phyloP scores from a whole-genome alignment of 306 rosid genomes.

The Acacia melanoxylon region DNA sequence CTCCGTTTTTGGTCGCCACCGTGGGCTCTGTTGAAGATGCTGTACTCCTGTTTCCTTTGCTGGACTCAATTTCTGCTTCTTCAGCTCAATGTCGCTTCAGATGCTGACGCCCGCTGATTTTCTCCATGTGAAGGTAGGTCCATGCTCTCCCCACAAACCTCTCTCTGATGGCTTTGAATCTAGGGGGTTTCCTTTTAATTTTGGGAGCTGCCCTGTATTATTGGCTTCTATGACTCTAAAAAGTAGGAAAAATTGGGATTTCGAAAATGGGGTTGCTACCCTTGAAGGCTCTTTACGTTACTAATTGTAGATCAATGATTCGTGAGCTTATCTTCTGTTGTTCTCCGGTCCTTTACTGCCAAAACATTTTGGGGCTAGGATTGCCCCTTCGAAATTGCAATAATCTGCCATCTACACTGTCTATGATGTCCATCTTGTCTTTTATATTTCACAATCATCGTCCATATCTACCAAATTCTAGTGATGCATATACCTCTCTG shows the following conservation, averaged over 20 bases:
- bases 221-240: slow-evolving; percentile 25
- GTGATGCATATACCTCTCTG: not conserved
- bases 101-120: not conserved
- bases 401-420: not conserved
- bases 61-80: slow-evolving; percentile 18
- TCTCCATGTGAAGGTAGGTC: slow-evolving; percentile 16
- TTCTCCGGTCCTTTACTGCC: slow-evolving; percentile 7
- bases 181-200: not conserved
- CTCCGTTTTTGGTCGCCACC: slow-evolving; percentile 10
- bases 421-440: not conserved
- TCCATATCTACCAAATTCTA: not conserved
- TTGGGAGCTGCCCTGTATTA: slow-evolving; percentile 14
- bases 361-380: slow-evolving; percentile 28
- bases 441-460: not conserved
- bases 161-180: not conserved
- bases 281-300: slow-evolving; percentile 2
- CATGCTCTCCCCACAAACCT: not conserved
- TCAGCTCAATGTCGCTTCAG: slow-evolving; percentile 39
- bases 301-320: slow-evolving; percentile 10
- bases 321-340: slow-evolving; percentile 14
- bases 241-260: slow-evolving; percentile 10
- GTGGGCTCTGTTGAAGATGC: not conserved
- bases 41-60: not conserved
- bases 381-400: not conserved
- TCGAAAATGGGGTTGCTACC: slow-evolving; percentile 28